Evolutionary conservation across 169 alveolate genomes (phyloP), one percentile per base, ranked within the genome.

Genomic region (Besnoitia besnoiti): DNA sequence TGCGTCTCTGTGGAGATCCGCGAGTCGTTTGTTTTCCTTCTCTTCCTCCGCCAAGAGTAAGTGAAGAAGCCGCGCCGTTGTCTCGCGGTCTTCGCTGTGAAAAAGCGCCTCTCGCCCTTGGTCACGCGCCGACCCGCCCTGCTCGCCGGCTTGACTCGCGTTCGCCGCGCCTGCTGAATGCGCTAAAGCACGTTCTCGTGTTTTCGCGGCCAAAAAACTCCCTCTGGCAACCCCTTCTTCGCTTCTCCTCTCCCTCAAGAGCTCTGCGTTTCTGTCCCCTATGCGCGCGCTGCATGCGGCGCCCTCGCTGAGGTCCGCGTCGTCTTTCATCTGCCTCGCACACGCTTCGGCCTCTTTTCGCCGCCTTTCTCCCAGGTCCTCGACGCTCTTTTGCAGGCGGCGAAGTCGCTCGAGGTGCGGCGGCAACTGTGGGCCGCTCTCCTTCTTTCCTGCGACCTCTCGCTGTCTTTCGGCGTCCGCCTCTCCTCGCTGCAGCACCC

Each of bases 371-470:
- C 44, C 40, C 55, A 42, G 14, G 33, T 35, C 1, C 30, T 77
- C 87, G 42, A 77, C 55, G 33, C 30, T 4, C 59, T 77, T 77
- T 21, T 77, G 49, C 33, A 77, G 49, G 7, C 33, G 59, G 8
- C 87, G 87, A 19, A 77, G 87, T 42, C 40, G 19, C 87, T 77
- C 87, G 4, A 77, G 30, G 21, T 77, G 87, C 33, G 55, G 44
- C 61, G 87, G 87, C 87, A 77, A 40, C n/a, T 44, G 87, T 0
- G 87, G 87, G 33, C 87, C 47, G 27, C 3, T 30, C 8, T 10
- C 46, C 46, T n/a, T 10, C 82, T 73, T 73, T 24, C 12, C 40
- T 1, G 1, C 27, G 19, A 19, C 46, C 82, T 39, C n/a, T 62
- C 7, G 7, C 39, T 62, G 5, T 24, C 14, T 37, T n/a, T 73